phyloP scores from a whole-genome alignment of 2,329 filamentous ascomycete species.

The Ambrosiella xylebori region DNA sequence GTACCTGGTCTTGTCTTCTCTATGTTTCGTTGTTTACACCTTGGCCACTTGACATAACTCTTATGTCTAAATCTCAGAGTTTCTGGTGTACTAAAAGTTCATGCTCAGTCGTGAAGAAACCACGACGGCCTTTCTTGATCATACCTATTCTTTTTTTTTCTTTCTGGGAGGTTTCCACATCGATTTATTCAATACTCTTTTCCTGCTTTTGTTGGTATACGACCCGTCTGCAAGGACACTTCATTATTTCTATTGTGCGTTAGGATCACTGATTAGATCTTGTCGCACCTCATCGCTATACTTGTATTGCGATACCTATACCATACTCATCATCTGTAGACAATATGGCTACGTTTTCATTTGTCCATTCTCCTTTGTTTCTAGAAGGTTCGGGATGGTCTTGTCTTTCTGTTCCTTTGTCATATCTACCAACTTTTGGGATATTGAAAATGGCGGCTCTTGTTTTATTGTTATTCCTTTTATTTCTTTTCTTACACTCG shows the following conservation, averaged over 20 bases:
- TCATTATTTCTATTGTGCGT: constrained; percentile 1
- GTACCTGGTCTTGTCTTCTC: constrained; percentile 5
- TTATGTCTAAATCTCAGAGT: too few species aligned
- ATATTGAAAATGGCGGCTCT: constrained; percentile 3
- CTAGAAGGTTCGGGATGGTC: neutral
- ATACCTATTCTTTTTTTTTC: neutral
- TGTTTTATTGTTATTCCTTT: neutral
- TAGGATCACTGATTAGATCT: neutral
- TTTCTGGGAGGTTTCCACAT: neutral
- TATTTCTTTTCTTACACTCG: neutral
- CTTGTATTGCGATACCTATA: neutral
- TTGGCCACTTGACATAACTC: neutral
- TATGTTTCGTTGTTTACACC: neutral
- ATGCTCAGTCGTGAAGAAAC: neutral
- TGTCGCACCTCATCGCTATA: neutral
- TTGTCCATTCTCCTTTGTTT: neutral
- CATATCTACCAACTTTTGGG: neutral
- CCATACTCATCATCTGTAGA: neutral
- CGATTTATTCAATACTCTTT: neutral
- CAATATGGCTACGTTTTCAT: neutral
- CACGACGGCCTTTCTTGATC: neutral
- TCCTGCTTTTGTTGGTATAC: constrained; percentile 10
- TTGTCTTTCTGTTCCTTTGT: constrained; percentile 3
- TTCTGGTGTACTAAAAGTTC: too few species aligned
- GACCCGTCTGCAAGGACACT: constrained; percentile 11